Evolutionary conservation across 352 stramenopile genomes (phyloP), one percentile per base, ranked within the genome.

Genomic region (Pythium monospermum): DNA sequence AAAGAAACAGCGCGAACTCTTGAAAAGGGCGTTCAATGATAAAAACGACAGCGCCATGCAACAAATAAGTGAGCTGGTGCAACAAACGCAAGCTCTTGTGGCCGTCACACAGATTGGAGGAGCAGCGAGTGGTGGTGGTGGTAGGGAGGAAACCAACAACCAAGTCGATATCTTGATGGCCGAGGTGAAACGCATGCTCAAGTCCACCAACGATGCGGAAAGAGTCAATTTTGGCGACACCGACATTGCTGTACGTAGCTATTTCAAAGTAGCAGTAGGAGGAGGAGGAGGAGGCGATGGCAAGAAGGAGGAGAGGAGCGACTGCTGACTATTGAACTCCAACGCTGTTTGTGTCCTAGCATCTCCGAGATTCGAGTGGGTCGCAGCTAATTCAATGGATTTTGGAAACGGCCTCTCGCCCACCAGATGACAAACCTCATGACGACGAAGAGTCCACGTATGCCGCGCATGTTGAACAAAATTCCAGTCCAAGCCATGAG

Each of bases 141-240:
- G 15, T 13, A 11, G 11, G 8, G 33, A 23, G 27, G 12, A 25
- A 12, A 15, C 15, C 12, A n/a, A 47, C 4, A 63, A 74, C 25
- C 64, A 62, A 33, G 28, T 80, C 19, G 55, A 73, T 1, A 59
- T 76, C 33, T 39, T 76, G 10, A 37, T 80, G 33, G 28, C 36
- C 13, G 69, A 70, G 57, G 71, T 66, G 21, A 47, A 66, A 33
- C 64, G 56, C 6, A 73, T 76, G 61, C 37, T 71, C 15, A 72
- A 67, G 27, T 30, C 53, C 6, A 45, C 53, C 4, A 52, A 57
- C 0, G 59, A 56, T 26, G 44, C 51, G 13, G 63, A 73, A 13
- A 41, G 51, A 26, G 58, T 80, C 6, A 67, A 74, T 22, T 80
- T 76, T 57, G 67, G 69, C 3, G 67, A 71, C 28, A 58, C 44